phyloP scores from a whole-genome alignment of 768 basidiomycete species.

The Mrakia hoshinonis region DNA sequence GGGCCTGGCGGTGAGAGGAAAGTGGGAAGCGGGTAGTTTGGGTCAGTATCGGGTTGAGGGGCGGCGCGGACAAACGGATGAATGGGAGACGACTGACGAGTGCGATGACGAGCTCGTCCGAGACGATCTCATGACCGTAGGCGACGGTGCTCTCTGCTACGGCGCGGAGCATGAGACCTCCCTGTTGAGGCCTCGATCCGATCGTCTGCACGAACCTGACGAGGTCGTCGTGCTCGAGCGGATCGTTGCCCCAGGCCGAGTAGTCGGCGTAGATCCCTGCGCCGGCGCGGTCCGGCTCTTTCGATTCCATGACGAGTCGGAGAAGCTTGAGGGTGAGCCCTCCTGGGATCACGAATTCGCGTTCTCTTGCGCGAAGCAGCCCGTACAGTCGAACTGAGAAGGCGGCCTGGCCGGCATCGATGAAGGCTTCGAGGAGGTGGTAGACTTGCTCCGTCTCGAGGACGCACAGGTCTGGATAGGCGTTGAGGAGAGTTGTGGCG shows the following conservation, averaged over 20 bases:
- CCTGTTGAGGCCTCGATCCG: slow-evolving; percentile 1
- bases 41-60: not conserved
- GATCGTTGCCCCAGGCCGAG: not conserved
- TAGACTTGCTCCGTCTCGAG: not conserved
- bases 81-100: not conserved
- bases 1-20: not conserved
- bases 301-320: not conserved
- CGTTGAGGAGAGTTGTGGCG: not conserved
- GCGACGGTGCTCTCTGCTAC: not conserved
- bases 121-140: slow-evolving; percentile 9
- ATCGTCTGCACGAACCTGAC: not conserved
- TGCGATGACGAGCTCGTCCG: slow-evolving; percentile 14
- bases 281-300: not conserved
- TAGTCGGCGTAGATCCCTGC: slow-evolving; percentile 12
- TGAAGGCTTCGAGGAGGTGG: slow-evolving; percentile 12
- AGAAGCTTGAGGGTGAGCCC: not conserved
- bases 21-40: too few relatives aligned
- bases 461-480: not conserved
- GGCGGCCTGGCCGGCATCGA: not conserved
- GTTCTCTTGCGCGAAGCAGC: slow-evolving; percentile 16
- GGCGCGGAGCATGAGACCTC: slow-evolving; percentile 10
- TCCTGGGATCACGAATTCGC: not conserved
- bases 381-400: slow-evolving; percentile 18
- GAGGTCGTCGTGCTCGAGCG: slow-evolving; percentile 4
- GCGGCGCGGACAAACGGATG: not conserved